Evolutionary conservation across 139 green algal species (phyloP), one percentile per base, ranked within the genome.

Genomic region (Protoeuglena noctilucae): DNA sequence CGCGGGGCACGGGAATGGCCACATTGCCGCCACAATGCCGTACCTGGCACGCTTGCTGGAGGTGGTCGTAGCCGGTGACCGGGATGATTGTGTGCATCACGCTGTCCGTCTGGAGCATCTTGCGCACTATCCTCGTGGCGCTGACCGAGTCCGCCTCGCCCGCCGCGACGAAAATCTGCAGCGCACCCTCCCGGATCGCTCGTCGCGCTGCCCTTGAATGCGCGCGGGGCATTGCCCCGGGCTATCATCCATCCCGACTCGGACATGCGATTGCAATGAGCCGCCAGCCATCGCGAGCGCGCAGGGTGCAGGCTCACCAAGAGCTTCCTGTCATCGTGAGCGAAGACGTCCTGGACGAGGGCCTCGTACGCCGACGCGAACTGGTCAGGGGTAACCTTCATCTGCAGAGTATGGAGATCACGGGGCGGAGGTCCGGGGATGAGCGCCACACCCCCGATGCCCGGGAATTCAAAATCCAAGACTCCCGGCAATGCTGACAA

Each of bases 101-200:
- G 29, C 54, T 48, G 5, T 70, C 54, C 30, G 48, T 58, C 48
- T 56, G 22, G 1, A 79, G 48, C 2, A 80, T 60, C 16, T 28
- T 61, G 66, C 79, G 72, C 46, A 87, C 66, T 34, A 81, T 78
- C 29, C 71, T 61, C 3, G 71, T 53, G n/a, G 80, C 74, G 54
- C 68, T 82, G 1, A 83, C 68, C 0, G 78, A 81, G 59, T 92
- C 82, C 5, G 63, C 64, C 27, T 89, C 78, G 0, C 59, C 43
- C 30, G 73, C 67, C 24, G 80, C 77, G 1, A 72, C 75, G 22
- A 85, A 80, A 16, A 85, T 64, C 19, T n/a, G n/a, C n/a, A n/a
- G n/a, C 50, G 39, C 24, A 64, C 49, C n/a, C n/a, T n/a, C n/a
- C n/a, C n/a, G n/a, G n/a, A n/a, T n/a, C n/a, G n/a, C n/a, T n/a